Conservation (phyloP, 2,329 filamentous ascomycete species). For the Fusarium annulatum region DNA sequence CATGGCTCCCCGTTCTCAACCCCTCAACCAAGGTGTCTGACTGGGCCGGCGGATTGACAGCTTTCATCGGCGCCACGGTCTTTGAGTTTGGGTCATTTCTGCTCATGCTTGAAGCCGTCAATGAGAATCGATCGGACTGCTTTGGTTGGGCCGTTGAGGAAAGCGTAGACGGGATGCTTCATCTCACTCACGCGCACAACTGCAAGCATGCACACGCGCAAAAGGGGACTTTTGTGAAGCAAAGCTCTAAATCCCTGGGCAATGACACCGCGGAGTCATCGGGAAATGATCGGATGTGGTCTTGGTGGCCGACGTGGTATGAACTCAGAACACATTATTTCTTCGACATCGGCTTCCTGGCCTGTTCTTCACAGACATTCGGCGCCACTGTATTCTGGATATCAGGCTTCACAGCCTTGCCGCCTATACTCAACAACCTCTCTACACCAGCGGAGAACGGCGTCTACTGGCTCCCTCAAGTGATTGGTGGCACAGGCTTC, state of each 20-base stretch:
- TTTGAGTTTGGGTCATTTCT: constrained; percentile 73
- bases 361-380: constrained; percentile 65
- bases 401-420: constrained; percentile 69
- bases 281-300: constrained; percentile 55
- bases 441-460: constrained; percentile 54
- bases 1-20: constrained; percentile 57
- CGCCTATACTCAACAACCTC: constrained; percentile 60
- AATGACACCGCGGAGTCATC: not conserved
- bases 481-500: constrained; percentile 72
- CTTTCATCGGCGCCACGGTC: constrained; percentile 74
- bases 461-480: constrained; percentile 69
- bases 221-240: constrained; percentile 35
- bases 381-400: constrained; percentile 75
- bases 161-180: constrained; percentile 28
- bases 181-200: constrained; percentile 15
- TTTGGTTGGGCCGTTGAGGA: constrained; percentile 75
- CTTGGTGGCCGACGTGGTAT: constrained; percentile 68
- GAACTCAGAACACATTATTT: constrained; percentile 71
- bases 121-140: constrained; percentile 71
- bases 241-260: not conserved
- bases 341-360: constrained; percentile 62
- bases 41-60: constrained; percentile 69
- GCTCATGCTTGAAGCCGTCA: constrained; percentile 75
- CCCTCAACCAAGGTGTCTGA: constrained; percentile 64
- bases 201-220: constrained; percentile 47